A percentile compares a stretch with the other conserved stretches of the same genome.
These are phyloP conservation scores for Aureobasidium sp. DNA, from an alignment of 2,329 filamentous ascomycete genomes.

Conservation along the genomic window DNA sequence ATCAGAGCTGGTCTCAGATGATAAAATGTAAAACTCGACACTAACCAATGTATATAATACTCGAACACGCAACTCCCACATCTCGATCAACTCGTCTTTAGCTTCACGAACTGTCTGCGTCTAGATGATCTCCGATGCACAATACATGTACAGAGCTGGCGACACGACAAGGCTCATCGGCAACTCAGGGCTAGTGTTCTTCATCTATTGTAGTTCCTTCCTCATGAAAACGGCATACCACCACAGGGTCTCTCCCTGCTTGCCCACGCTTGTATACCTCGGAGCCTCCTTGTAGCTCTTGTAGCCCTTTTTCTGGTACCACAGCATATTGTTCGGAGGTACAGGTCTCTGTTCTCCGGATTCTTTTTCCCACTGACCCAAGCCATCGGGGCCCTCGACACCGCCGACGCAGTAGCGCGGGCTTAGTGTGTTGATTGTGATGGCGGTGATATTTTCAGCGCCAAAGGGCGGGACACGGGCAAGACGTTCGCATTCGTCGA, in stretches of 20 bases:
- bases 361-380: conserved; percentile 13
- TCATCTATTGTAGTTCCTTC: neutral
- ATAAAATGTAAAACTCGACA: neutral
- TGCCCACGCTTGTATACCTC: conserved; percentile 5
- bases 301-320: conserved; percentile 17
- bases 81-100: neutral
- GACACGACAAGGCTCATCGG: neutral
- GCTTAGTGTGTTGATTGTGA: conserved; percentile 17
- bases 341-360: neutral
- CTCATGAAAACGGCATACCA: conserved; percentile 2
- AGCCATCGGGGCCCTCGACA: conserved; percentile 14
- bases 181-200: neutral
- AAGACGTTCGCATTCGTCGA: conserved; percentile 16
- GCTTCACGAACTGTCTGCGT: neutral
- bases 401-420: conserved; percentile 14
- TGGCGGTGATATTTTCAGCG: conserved; percentile 8
- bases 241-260: neutral
- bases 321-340: conserved; percentile 11
- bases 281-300: conserved; percentile 16
- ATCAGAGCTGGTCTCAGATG: conserved; percentile 8
- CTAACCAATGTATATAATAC: neutral
- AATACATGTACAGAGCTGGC: neutral
- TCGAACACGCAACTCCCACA: neutral
- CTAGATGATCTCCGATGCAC: neutral
- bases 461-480: conserved; percentile 17